Evolutionary conservation across 331 rosid species (phyloP), one percentile per base, ranked within the genome.

Genomic region (Quercus lobata): DNA sequence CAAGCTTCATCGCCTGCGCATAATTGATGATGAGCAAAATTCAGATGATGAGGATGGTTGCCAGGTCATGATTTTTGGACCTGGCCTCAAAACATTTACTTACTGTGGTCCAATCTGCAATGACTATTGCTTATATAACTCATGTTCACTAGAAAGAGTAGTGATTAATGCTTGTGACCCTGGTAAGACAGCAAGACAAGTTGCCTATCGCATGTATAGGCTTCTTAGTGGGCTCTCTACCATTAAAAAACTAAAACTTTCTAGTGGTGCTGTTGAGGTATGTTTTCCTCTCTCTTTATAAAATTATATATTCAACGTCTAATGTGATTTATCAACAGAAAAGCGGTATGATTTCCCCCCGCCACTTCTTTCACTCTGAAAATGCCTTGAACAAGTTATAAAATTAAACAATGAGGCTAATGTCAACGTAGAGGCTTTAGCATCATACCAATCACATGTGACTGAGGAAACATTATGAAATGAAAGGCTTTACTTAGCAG

Each of bases 181-280:
- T 7, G 5, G 12, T 1, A 0, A 41, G 16, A 3, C 3, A 0
- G 0, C 0, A 4, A 24, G 17, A 58, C 6, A 56, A 1, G 58
- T 25, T 30, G 54, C 25, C 6, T 25, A 6, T 62, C 72, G 71
- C 53, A 66, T 76, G 37, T 49, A 41, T 65, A 71, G 15, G 24
- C 66, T 71, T 44, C 46, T 83, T 9, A 56, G 0, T 22, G n/a
- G n/a, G 22, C 10, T 83, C 22, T 16, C 56, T 17, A 9, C 32
- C 3, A 73, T 79, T 52, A 19, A 72, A 72, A 83, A 56, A 6
- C 81, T 83, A 1, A 21, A 78, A n/a, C 12, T 83, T 18, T 18
- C 57, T 3, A 24, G 22, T 22, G 5, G 1, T 62, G 71, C 54
- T 70, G 16, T 6, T 55, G 41, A 71, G 83, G 83, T 79, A 21